These are phyloP conservation scores for Kokia cookei DNA, from an alignment of 441 rosid species.

Conservation along the genomic window DNA sequence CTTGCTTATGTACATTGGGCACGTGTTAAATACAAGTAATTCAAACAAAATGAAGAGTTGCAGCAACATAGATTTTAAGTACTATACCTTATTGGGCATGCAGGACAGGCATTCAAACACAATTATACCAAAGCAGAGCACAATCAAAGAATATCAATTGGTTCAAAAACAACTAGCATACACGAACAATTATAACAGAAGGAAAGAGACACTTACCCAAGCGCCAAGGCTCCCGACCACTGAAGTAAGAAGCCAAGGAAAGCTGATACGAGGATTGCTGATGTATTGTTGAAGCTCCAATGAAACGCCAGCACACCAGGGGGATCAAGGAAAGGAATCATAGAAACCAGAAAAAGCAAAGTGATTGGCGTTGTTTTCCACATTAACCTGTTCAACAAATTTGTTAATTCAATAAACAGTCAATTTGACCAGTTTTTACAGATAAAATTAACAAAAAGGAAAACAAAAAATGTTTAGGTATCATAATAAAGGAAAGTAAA, in stretches of 20 bases:
- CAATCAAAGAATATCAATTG: not conserved
- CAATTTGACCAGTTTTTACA: not conserved
- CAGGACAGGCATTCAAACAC: not conserved
- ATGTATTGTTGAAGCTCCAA: slow-evolving; percentile 45
- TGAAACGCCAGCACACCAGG: slow-evolving; percentile 52
- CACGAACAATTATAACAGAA: not conserved
- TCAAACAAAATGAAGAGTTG: not conserved
- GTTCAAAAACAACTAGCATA: not conserved
- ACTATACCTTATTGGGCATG: not conserved
- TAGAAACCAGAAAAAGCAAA: slow-evolving; percentile 44
- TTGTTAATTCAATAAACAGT: not conserved
- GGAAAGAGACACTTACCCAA: slow-evolving; percentile 35
- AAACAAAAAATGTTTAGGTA: no score
- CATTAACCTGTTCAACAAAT: slow-evolving; percentile 60
- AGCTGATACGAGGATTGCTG: slow-evolving; percentile 49
- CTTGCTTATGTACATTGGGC: not conserved
- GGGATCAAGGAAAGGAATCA: slow-evolving; percentile 66
- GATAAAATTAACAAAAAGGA: not conserved
- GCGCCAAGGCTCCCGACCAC: slow-evolving; percentile 77
- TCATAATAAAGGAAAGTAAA: no score
- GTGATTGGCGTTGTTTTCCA: slow-evolving; percentile 97
- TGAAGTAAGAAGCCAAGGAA: slow-evolving; percentile 72
- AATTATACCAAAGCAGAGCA: not conserved
- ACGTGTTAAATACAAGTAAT: not conserved
- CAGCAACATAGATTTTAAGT: not conserved